Conservation (phyloP, 495 filamentous ascomycete species). For the Aspergillus conjunctus region DNA sequence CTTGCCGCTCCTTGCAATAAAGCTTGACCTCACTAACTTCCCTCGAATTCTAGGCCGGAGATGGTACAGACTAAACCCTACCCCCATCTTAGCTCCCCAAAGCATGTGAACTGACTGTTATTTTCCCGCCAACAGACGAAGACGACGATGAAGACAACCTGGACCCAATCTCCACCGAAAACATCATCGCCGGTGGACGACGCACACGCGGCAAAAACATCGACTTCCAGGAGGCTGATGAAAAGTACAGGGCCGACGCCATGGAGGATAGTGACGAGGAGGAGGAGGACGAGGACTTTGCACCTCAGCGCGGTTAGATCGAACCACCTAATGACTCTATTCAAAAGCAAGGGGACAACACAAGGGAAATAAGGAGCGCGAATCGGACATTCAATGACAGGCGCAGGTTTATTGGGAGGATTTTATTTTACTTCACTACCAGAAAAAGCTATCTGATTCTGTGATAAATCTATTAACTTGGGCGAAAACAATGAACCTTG, state of each 20-base stretch:
- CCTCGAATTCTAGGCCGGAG: conserved; percentile 35
- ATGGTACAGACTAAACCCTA: conserved; percentile 27
- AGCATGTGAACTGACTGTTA: not conserved
- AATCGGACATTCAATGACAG: conserved; percentile 21
- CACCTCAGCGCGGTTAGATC: conserved; percentile 43
- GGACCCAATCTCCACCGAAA: conserved; percentile 84
- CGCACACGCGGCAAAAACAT: conserved; percentile 86
- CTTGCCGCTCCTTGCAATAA: not conserved
- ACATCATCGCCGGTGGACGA: conserved; percentile 76
- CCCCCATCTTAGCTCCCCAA: not conserved
- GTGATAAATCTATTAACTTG: conserved; percentile 1
- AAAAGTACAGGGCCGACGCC: conserved; percentile 55
- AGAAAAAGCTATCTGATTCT: conserved; percentile 5
- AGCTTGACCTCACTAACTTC: not conserved
- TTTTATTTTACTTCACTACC: conserved; percentile 11
- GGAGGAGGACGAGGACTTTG: conserved; percentile 71
- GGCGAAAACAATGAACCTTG: not conserved
- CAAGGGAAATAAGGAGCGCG: conserved; percentile 21
- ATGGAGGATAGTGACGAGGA: conserved; percentile 68
- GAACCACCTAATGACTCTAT: conserved; percentile 15
- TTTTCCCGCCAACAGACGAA: conserved; percentile 40
- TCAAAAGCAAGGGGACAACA: conserved; percentile 9
- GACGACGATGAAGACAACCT: conserved; percentile 80
- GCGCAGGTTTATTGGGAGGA: conserved; percentile 23
- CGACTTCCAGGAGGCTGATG: conserved; percentile 80